phyloP scores from a whole-genome alignment of 345 rosid species.

The Noccaea caerulescens region DNA sequence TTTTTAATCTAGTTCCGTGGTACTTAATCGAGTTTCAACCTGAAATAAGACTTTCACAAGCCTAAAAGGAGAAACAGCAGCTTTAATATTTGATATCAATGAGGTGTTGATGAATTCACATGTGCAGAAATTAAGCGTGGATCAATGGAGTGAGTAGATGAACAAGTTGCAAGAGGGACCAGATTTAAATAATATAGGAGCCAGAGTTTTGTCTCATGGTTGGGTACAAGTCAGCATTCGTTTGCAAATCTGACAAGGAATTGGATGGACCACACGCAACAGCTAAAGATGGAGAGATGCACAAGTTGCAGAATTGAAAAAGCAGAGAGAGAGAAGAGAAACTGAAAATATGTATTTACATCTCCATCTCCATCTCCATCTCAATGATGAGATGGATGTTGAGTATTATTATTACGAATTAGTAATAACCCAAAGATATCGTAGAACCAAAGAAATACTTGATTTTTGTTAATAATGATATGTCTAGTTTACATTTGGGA shows the following conservation, averaged over 20 bases:
- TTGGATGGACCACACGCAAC: constrained; percentile 41
- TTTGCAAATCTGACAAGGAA: constrained; percentile 38
- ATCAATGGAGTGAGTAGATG: constrained; percentile 28
- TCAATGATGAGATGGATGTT: constrained; percentile 11
- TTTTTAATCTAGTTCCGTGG: neutral
- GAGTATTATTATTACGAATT: constrained; percentile 38
- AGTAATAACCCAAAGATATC: constrained; percentile 21
- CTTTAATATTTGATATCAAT: constrained; percentile 4
- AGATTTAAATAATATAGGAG: constrained; percentile 27
- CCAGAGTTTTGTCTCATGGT: constrained; percentile 42
- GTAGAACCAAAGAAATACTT: constrained; percentile 22
- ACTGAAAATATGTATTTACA: constrained; percentile 12
- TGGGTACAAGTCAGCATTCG: constrained; percentile 42
- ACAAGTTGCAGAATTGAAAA: constrained; percentile 37
- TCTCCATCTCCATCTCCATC: constrained; percentile 20
- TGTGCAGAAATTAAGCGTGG: constrained; percentile 21
- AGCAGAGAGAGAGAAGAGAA: constrained; percentile 10
- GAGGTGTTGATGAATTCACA: constrained; percentile 5
- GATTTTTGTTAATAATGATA: constrained; percentile 1
- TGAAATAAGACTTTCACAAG: constrained; percentile 11
- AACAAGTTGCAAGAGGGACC: constrained; percentile 44
- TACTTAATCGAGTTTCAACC: neutral
- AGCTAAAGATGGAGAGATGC: constrained; percentile 23
- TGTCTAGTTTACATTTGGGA: constrained; percentile 23
- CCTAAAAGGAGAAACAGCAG: constrained; percentile 14